Base-by-base conservation (phyloP, 352 stramenopile genomes). In the Pythium volutum region DNA sequence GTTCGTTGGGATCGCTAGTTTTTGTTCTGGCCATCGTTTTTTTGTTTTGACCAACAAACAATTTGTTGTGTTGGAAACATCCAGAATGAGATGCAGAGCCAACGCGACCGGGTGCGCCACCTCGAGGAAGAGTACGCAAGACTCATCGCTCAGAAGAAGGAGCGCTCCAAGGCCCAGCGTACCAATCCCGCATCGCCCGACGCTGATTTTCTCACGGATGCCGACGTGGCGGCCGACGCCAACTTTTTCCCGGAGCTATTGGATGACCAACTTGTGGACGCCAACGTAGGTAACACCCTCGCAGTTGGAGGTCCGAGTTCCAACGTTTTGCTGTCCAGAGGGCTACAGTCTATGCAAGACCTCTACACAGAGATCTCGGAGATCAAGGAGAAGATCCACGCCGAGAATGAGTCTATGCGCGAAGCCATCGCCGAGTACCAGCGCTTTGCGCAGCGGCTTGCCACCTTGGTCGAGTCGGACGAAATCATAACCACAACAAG, bases 351-450 rank as follows among this genome's bases (percentile, higher is more conserved):
- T 4, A 18, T 55, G 41, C 25, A 33, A 9, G 41, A 62, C 11
- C 23, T 56, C 6, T 68, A 63, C 47, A 59, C 54, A 0, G 48
- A 68, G 39, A 68, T 68, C 45, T 49, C 55, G n/a, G 45, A 56
- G 22, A 31, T 68, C 33, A 62, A 68, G 26, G 53, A 68, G 47
- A 34, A 54, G 22, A 46, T 62, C 3, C 38, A 52, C 8, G 25
- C 42, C 2, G 29, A 68, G 34, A 68, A 68, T 36, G 61, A 62
- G 12, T 36, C 34, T 10, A 26, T 62, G 29, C 52, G 51, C n/a
- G 34, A 20, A 7, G 46, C 20, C 29, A 43, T 67, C 23, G 43
- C 14, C 7, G 36, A 67, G 18, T 20, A 57, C 33, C 26, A 61
- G 33, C 59, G 45, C 15, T 67, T 61, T 25, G 34, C 45, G 8